Percentiles rank a stretch among this genome's conserved stretches.
These are phyloP conservation scores for Penicillium sp. DNA, from an alignment of 2,329 filamentous ascomycete genomes.

Conservation along the genomic window DNA sequence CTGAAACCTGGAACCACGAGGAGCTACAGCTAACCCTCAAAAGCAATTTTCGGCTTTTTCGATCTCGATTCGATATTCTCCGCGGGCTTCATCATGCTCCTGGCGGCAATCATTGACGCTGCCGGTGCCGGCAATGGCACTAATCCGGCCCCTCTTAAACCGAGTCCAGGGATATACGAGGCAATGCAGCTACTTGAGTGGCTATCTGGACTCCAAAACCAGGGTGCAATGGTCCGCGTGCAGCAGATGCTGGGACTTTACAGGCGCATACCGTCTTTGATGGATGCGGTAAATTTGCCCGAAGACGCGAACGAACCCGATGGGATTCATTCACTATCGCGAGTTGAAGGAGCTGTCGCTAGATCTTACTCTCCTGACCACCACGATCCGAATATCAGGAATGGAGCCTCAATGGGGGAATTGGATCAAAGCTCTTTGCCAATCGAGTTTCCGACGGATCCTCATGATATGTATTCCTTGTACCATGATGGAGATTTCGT, in stretches of 20 bases:
- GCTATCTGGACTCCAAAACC: constrained; percentile 1
- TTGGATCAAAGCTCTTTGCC: not conserved
- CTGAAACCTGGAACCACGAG: too few relatives aligned
- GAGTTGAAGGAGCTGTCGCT: too few relatives aligned
- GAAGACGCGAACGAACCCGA: not conserved
- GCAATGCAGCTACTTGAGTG: constrained; percentile 1
- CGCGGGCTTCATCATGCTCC: constrained; percentile 7
- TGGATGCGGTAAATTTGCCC: not conserved
- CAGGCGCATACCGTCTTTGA: not conserved
- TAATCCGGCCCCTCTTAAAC: not conserved
- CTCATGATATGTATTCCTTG: not conserved
- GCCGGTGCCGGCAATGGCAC: not conserved
- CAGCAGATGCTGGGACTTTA: constrained; percentile 4
- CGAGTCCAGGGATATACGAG: constrained; percentile 3
- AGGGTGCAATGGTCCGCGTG: not conserved
- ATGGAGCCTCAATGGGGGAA: not conserved
- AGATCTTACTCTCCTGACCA: not conserved
- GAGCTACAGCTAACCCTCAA: not conserved
- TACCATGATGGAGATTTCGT: too few relatives aligned
- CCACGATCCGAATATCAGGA: not conserved
- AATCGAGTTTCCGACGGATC: not conserved
- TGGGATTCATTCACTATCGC: too few relatives aligned
- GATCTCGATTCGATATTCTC: constrained; percentile 9
- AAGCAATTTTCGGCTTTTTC: constrained; percentile 12
- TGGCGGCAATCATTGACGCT: constrained; percentile 3